Evolutionary conservation across 441 rosid species (phyloP), one percentile per base, ranked within the genome.

Genomic region (Erodium moschatum): DNA sequence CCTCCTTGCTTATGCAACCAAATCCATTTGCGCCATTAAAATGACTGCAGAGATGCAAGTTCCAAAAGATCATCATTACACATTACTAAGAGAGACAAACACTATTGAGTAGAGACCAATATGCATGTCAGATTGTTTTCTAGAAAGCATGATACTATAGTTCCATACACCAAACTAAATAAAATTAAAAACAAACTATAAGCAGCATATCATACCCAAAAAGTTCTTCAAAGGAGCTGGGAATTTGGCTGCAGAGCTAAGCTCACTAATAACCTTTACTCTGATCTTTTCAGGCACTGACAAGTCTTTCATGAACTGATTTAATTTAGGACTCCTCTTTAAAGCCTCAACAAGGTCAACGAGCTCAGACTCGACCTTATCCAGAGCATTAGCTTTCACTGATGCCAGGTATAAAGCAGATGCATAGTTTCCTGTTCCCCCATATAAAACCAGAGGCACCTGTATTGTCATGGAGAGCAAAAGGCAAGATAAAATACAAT

Each of bases 341-440:
- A 77, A 78, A 70, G 92, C 91, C 79, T 78, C 88, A 13, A 81
- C 80, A 74, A 92, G 75, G 69, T 79, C 87, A 71, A 83, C 75
- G 75, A 92, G 75, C 63, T 92, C 97, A 16, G 91, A 33, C 78
- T 89, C 94, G 52, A 92, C 89, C 76, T 82, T 86, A 63, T 92
- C 92, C 78, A 92, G 70, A 24, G 74, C 70, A 73, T 87, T 90
- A 50, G 83, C 71, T 72, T 83, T 87, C 74, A 79, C 92, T 29
- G 94, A 84, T 58, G 89, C 86, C 24, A 87, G 10, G 81, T 81
- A 92, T 38, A 92, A 71, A 73, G 96, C 91, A 21, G 97, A 81
- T 44, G 98, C 96, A 83, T 89, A 92, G 82, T 89, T 92, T 24
- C 96, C 98, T 67, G 87, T n/a, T 67, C 87, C 97, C 62, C 96